A percentile compares a stretch with the other conserved stretches of the same genome.
Evolutionary conservation across 495 filamentous ascomycete species (phyloP).

Genomic region (Parathielavia appendiculata): DNA sequence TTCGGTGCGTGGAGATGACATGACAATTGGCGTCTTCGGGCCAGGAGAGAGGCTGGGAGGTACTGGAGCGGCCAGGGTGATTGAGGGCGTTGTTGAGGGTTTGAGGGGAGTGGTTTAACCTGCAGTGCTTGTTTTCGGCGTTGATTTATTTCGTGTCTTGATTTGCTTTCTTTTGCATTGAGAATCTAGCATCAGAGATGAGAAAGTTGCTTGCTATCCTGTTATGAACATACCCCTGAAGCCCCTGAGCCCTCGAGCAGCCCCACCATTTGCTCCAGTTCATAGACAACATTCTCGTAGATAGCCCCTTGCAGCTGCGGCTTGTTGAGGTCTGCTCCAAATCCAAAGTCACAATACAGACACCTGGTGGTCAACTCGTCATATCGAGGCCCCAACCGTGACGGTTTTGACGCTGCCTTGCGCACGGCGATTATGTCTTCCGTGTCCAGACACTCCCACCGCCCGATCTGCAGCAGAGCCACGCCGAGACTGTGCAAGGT

Average conservation of each 20-base stretch:
- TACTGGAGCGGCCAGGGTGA: neutral
- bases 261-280: neutral
- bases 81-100: conserved; percentile 6
- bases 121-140: neutral
- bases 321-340: neutral
- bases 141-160: neutral
- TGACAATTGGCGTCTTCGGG: conserved; percentile 55
- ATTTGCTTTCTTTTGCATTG: neutral
- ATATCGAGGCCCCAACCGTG: neutral
- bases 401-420: neutral
- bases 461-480: neutral
- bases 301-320: neutral
- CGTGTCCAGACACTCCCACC: neutral
- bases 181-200: too few relatives aligned
- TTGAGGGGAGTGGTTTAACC: neutral
- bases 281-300: neutral
- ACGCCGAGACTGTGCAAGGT: neutral
- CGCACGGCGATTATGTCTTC: neutral
- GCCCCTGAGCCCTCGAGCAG: neutral
- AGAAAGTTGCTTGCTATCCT: neutral
- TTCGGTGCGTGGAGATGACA: conserved; percentile 36
- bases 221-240: neutral
- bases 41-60: conserved; percentile 13
- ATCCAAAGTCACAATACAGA: neutral
- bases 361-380: conserved; percentile 4